Evolutionary conservation across 2,329 filamentous ascomycete genomes (phyloP).

Genomic region (Talaromyces amestolkiae): DNA sequence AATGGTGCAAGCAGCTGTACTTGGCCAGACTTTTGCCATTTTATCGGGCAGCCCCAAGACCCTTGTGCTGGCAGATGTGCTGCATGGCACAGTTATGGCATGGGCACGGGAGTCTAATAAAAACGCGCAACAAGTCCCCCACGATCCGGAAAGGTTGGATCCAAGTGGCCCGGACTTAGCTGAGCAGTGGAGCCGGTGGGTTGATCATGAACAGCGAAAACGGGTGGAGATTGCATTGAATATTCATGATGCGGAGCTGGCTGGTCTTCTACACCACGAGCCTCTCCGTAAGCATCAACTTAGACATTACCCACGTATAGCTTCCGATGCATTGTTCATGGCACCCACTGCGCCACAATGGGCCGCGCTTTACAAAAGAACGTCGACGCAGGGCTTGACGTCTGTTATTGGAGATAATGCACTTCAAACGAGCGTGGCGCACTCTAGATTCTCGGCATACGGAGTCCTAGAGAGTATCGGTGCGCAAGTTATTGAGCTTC

Average conservation of each 20-base stretch:
- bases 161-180: background rate
- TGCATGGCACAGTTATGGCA: background rate
- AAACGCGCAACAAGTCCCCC: background rate
- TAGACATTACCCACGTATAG: background rate
- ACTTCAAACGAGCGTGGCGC: background rate
- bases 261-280: background rate
- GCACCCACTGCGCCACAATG: background rate
- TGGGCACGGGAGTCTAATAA: background rate
- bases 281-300: background rate
- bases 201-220: background rate
- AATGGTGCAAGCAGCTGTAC: background rate
- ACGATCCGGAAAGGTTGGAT: background rate
- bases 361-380: background rate
- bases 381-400: background rate
- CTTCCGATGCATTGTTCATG: background rate
- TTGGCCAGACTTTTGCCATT: background rate
- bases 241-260: background rate
- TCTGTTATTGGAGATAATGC: background rate
- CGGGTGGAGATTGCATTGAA: background rate
- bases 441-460: background rate
- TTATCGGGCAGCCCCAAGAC: background rate
- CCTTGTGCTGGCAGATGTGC: background rate
- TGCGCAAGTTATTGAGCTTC: background rate
- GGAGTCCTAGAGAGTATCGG: background rate
- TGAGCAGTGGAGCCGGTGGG: background rate